phyloP scores from a whole-genome alignment of 2,329 filamentous ascomycete genomes.

The Coleophoma crateriformis region DNA sequence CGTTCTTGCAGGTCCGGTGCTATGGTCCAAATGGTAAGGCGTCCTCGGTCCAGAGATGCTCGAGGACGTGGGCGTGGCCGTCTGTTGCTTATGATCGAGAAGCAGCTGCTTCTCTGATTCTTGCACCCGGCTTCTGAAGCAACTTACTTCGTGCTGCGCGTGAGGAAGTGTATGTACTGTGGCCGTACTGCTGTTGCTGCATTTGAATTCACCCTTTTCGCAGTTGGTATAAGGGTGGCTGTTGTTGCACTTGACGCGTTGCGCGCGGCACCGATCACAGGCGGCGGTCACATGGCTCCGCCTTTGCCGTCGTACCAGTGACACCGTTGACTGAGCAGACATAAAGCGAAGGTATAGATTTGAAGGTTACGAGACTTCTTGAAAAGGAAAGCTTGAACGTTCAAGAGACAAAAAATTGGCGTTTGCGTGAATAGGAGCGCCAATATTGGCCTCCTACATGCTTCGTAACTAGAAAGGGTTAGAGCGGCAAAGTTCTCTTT shows the following conservation, averaged over 20 bases:
- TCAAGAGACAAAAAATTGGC: no score
- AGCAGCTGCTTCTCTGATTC: constrained; percentile 26
- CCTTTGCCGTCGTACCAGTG: not conserved
- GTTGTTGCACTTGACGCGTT: constrained; percentile 37
- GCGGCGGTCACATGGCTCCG: constrained; percentile 27
- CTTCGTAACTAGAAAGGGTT: no score
- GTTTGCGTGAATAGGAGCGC: no score
- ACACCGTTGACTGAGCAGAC: no score
- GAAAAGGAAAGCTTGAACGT: no score
- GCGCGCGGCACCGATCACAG: constrained; percentile 34
- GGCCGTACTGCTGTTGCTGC: constrained; percentile 27
- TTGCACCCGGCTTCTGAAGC: constrained; percentile 24
- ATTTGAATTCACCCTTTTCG: constrained; percentile 27
- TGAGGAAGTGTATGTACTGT: constrained; percentile 26
- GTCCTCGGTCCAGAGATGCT: no score
- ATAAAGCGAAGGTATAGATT: no score
- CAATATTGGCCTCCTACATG: no score
- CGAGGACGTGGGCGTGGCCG: no score
- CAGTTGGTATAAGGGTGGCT: constrained; percentile 34
- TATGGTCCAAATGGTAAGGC: constrained; percentile 3
- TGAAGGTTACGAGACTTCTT: no score
- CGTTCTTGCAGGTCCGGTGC: constrained; percentile 11
- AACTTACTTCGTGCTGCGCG: constrained; percentile 30
- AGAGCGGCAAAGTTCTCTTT: no score
- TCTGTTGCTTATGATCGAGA: no score